Conservation (phyloP, 2,329 filamentous ascomycete genomes). For the Oidium heveae region DNA sequence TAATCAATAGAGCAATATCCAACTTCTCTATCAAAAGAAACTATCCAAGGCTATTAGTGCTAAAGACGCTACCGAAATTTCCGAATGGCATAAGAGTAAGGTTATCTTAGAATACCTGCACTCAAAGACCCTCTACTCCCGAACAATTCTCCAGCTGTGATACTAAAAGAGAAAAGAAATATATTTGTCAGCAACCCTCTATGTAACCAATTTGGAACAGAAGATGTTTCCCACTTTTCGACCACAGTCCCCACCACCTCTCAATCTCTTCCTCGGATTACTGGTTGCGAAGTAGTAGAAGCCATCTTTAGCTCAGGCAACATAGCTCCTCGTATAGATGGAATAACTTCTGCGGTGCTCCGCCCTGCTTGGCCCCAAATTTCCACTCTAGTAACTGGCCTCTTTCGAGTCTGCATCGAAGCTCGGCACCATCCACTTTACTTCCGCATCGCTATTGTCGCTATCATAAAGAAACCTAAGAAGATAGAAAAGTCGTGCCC, state of each 20-base stretch:
- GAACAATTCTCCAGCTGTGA: not conserved
- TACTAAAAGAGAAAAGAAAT: not conserved
- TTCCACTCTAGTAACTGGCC: not conserved
- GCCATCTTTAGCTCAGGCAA: no score
- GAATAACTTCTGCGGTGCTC: not conserved
- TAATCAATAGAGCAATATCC: no score
- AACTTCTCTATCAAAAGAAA: not conserved
- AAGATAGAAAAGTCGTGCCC: not conserved
- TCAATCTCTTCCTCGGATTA: not conserved
- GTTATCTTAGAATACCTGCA: not conserved
- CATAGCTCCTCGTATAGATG: no score
- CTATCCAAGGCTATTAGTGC: not conserved
- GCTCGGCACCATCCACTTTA: not conserved
- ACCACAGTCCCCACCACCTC: not conserved
- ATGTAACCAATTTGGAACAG: no score
- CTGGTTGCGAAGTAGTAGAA: not conserved
- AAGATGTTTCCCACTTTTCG: not conserved
- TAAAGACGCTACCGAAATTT: not conserved
- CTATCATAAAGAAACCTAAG: not conserved
- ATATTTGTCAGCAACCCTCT: no score
- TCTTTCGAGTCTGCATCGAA: not conserved
- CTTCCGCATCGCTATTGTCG: no score
- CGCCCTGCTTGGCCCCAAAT: not conserved
- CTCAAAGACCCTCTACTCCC: not conserved
- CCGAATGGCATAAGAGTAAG: not conserved